A percentile compares a stretch with the other conserved stretches of the same genome.
Conservation (phyloP, 148 eudicot species). For the Camellia sinensis region DNA sequence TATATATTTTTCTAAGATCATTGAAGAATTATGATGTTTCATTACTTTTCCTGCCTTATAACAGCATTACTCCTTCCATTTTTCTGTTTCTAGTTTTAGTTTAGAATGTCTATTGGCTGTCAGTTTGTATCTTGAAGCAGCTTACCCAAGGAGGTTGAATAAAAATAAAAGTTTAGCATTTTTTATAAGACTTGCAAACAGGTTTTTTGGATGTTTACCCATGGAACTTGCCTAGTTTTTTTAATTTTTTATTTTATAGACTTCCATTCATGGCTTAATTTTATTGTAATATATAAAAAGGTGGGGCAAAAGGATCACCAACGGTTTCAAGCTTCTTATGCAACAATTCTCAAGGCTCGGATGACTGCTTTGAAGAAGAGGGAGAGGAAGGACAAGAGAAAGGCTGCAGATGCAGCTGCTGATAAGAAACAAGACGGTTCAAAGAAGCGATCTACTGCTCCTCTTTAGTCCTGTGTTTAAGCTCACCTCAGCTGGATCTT, state of each 20-base stretch:
- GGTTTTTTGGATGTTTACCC: no score
- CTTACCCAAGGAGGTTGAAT: neutral
- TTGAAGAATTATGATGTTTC: neutral
- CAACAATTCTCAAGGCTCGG: conserved; percentile 82
- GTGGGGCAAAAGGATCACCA: conserved; percentile 86
- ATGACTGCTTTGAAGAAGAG: conserved; percentile 93
- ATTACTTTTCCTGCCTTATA: neutral
- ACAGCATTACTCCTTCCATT: neutral
- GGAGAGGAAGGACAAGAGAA: conserved; percentile 83
- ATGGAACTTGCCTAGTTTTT: no score
- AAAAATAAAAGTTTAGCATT: neutral
- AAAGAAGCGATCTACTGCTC: conserved; percentile 34
- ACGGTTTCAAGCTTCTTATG: conserved; percentile 91
- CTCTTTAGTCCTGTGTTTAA: conserved; percentile 23
- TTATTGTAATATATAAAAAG: conserved; percentile 25
- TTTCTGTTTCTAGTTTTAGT: neutral
- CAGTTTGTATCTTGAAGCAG: neutral
- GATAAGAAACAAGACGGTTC: conserved; percentile 44
- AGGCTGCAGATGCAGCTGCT: conserved; percentile 53
- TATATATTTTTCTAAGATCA: neutral
- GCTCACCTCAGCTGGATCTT: no score
- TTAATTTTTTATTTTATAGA: neutral
- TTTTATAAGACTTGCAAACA: neutral
- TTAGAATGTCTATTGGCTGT: no score
- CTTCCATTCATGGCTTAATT: neutral